These are phyloP conservation scores for Friedmanniomyces simplex DNA, from an alignment of 495 filamentous ascomycete species.

Conservation along the genomic window DNA sequence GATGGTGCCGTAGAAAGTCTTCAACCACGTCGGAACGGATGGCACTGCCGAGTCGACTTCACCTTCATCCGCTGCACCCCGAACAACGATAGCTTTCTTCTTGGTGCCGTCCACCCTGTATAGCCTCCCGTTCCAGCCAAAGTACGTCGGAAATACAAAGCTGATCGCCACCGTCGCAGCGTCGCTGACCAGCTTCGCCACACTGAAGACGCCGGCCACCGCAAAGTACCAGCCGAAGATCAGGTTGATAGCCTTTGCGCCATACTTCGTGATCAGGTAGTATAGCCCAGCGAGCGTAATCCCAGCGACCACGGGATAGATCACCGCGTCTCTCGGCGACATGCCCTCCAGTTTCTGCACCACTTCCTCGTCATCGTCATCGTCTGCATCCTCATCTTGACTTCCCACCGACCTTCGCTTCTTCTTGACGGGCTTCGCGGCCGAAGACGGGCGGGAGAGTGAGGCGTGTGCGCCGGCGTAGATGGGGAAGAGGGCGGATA, in stretches of 20 bases:
- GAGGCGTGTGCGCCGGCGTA: conserved; percentile 59
- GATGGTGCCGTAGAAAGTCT: conserved; percentile 25
- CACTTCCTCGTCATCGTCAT: conserved; percentile 40
- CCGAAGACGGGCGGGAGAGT: conserved; percentile 67
- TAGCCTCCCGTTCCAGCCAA: conserved; percentile 38
- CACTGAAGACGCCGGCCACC: conserved; percentile 61
- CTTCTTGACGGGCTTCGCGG: conserved; percentile 48
- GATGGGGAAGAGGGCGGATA: conserved; percentile 62
- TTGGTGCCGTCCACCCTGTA: conserved; percentile 30
- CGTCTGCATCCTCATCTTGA: conserved; percentile 40
- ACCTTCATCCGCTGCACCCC: background rate
- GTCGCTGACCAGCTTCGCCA: conserved; percentile 61
- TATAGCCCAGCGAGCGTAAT: conserved; percentile 65
- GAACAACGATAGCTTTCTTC: conserved; percentile 15
- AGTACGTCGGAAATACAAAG: conserved; percentile 60
- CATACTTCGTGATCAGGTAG: conserved; percentile 76
- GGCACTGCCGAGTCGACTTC: conserved; percentile 41
- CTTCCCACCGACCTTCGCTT: conserved; percentile 4
- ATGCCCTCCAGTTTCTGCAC: conserved; percentile 62
- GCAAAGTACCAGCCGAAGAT: conserved; percentile 81
- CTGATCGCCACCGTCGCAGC: conserved; percentile 50
- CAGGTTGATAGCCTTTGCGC: conserved; percentile 71
- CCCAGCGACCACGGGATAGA: conserved; percentile 78
- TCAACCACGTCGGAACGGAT: conserved; percentile 36
- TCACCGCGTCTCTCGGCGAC: conserved; percentile 67